These are phyloP conservation scores for Tetraselmis chui DNA, from an alignment of 139 green algal species.

Conservation along the genomic window DNA sequence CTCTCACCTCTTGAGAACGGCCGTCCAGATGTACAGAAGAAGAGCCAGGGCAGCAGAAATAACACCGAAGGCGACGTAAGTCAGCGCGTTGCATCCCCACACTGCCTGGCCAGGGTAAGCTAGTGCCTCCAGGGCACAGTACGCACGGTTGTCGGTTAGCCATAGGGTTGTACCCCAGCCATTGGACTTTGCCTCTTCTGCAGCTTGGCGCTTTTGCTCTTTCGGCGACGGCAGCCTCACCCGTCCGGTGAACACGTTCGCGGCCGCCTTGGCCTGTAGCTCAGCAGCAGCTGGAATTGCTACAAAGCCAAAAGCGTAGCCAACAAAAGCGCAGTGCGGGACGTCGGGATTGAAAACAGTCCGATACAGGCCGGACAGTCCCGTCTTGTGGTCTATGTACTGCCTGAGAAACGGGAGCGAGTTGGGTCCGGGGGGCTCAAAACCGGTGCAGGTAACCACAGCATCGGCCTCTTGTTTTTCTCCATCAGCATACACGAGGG, in stretches of 20 bases:
- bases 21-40: too few species aligned
- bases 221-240: neutral
- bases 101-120: too few species aligned
- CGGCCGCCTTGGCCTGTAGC: neutral
- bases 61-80: too few species aligned
- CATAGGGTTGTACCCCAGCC: neutral
- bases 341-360: neutral
- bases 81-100: too few species aligned
- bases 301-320: neutral
- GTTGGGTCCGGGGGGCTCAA: neutral
- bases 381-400: neutral
- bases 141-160: neutral
- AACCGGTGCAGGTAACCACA: neutral
- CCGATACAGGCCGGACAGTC: neutral
- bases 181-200: neutral
- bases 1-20: too few species aligned
- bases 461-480: neutral
- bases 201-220: neutral
- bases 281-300: neutral
- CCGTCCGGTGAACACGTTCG: neutral
- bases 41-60: too few species aligned
- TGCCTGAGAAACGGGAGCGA: neutral
- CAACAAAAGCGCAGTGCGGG: neutral
- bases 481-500: neutral
- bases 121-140: neutral